Base-by-base conservation (phyloP, 2,329 filamentous ascomycete genomes). In the Neobulgaria alba region DNA sequence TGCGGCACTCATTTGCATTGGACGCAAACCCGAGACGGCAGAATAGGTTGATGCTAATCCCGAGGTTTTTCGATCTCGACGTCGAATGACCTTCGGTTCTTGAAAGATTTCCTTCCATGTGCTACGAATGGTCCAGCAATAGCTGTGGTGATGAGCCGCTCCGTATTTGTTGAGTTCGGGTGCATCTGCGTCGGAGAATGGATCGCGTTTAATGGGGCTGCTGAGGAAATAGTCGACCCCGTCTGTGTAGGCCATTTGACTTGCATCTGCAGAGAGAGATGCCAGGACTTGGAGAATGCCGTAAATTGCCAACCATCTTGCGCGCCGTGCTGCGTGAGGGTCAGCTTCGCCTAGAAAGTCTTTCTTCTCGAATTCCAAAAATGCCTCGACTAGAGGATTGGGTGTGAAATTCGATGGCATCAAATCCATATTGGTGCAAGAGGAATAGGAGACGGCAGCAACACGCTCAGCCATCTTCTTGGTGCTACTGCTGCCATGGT, bases 291-390 rank as follows among this genome's bases (percentile, higher is more conserved):
- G 77, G 12, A 80, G 59, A 9, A 79, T 61, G 3, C 70, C 72
- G 51, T 80, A 80, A 16, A 80, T 67, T 3, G 80, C 61, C 3
- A 77, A 62, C 77, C 77, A 81, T 16, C 77, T 70, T 8, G 73
- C 75, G 9, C 71, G 68, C 1, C 77, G 70, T 3, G 74, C 75
- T 14, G 65, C 66, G 37, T 67, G 68, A 1, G 74, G 74, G 47
- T 77, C 71, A 7, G 74, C 57, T 30, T 71, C 67, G 17, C 65
- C 64, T 2, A 71, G 57, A 3, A 59, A 63, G 45, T 79, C 74
- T 0, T 58, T 50, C 57, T 75, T 76, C 49, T 80, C 75, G 48
- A 77, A 77, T 38, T 65, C 64, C 41, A 69, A 63, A 48, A 74
- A 79, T 2, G 65, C 66, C 29, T 76, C 73, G 3, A 78, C 68